Base-by-base conservation (phyloP, 2,329 filamentous ascomycete species). In the Botrytis paeoniae region DNA sequence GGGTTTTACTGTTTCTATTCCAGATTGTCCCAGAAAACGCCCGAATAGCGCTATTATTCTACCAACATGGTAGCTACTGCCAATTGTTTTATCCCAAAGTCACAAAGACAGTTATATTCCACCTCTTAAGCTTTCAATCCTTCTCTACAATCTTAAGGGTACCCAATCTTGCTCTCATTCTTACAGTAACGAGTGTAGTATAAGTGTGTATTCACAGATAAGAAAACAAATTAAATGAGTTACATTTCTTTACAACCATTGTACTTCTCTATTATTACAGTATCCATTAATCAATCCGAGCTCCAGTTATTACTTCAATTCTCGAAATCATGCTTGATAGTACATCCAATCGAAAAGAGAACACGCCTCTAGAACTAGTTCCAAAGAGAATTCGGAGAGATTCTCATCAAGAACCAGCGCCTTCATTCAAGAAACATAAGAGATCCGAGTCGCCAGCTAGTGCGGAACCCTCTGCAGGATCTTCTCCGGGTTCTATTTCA, bases 351-450 rank as follows among this genome's bases (percentile, higher is more conserved):
- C 14, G 3, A 32, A 57, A 29, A 29, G 51, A 37, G 32, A 41
- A n/a, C 1, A 18, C 22, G 0, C 1, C 16, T n/a, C 39, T 37
- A 3, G 32, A 69, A 0, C 22, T 1, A 18, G 4, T 6, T 8
- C 22, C 29, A 6, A n/a, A 7, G 32, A 25, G 25, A n/a, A 3
- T 37, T 51, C 20, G 5, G 9, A 43, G 18, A 1, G 32, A n/a
- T 54, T 6, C 16, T 9, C 9, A 57, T 22, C 12, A 20, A n/a
- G 18, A 22, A 16, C 0, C 35, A 5, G 12, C 14, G 14, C 29
- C 16, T 5, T 18, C 65, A 25, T 32, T 9, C 20, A 69, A 69
- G 48, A 69, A 57, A 22, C 37, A 41, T 12, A 41, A 57, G 14
- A 25, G 1, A 9, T 69, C n/a, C 3, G 25, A 69, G 14, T 32